Percentiles rank a stretch among this genome's conserved stretches.
These are phyloP conservation scores for Stromatinia cepivora DNA, from an alignment of 2,329 filamentous ascomycete genomes.

Conservation along the genomic window DNA sequence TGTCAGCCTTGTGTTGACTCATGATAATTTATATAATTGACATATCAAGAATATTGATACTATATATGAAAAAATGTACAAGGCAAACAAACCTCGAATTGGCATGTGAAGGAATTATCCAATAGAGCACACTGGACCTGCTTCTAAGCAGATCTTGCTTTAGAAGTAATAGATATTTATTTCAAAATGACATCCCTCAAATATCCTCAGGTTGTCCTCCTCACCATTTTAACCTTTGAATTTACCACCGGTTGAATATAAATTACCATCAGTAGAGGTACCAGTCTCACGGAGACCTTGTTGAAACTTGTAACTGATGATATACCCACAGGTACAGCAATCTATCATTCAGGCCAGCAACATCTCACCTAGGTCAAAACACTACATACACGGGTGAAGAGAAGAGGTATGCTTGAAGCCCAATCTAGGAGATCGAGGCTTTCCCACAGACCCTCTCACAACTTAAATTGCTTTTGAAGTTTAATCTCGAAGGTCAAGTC, in stretches of 20 bases:
- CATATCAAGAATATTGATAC: not conserved
- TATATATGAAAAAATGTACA: not conserved
- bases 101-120: not conserved
- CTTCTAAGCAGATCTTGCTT: not conserved
- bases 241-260: not conserved
- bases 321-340: not conserved
- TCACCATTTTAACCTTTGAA: not conserved
- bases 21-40: not conserved
- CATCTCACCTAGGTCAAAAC: not conserved
- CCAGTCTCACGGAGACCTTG: not conserved
- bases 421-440: no score
- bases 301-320: not conserved
- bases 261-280: not conserved
- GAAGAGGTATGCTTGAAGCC: not conserved
- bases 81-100: not conserved
- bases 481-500: no score
- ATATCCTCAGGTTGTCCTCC: not conserved
- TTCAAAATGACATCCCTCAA: not conserved
- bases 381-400: no score
- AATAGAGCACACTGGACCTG: not conserved
- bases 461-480: no score
- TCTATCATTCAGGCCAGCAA: not conserved
- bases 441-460: no score
- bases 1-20: no score
- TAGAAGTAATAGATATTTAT: not conserved